Percentiles rank a stretch among this genome's conserved stretches.
phyloP scores from a whole-genome alignment of 78 protist species.

The slime mould (Dictyostelium discoideum) region DNA sequence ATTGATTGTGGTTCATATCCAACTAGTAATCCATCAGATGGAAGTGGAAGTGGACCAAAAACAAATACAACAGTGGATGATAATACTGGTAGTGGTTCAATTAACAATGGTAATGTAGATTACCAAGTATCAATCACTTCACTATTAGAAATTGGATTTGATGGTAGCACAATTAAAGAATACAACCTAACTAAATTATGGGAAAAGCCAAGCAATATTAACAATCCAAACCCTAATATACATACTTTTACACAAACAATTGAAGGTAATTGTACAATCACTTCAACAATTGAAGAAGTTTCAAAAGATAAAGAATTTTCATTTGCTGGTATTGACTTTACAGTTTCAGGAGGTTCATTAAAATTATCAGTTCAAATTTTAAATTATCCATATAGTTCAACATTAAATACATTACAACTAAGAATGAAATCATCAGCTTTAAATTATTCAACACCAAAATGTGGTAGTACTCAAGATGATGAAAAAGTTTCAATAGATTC shows the following conservation, averaged over 20 bases:
- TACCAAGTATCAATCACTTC: not conserved
- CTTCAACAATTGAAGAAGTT: not conserved
- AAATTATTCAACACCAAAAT: not conserved
- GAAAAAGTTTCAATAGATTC: not conserved
- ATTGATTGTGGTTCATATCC: not conserved
- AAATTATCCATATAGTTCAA: not conserved
- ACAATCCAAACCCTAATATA: not conserved
- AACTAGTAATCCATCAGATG: not conserved
- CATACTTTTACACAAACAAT: not conserved
- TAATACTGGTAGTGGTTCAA: not conserved
- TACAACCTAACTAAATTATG: not conserved
- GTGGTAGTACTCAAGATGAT: not conserved
- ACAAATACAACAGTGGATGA: not conserved
- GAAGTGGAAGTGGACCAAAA: not conserved
- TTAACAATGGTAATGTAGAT: not conserved
- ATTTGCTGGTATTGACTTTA: conserved; percentile 14
- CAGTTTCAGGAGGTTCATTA: not conserved
- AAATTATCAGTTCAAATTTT: not conserved
- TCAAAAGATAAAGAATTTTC: not conserved
- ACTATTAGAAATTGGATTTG: not conserved
- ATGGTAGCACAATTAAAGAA: not conserved
- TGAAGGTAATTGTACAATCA: not conserved
- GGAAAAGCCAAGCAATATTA: not conserved
- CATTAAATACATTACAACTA: not conserved
- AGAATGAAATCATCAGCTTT: not conserved